Conservation (phyloP, 257 asterid genomes). For the Plantago ovata region DNA sequence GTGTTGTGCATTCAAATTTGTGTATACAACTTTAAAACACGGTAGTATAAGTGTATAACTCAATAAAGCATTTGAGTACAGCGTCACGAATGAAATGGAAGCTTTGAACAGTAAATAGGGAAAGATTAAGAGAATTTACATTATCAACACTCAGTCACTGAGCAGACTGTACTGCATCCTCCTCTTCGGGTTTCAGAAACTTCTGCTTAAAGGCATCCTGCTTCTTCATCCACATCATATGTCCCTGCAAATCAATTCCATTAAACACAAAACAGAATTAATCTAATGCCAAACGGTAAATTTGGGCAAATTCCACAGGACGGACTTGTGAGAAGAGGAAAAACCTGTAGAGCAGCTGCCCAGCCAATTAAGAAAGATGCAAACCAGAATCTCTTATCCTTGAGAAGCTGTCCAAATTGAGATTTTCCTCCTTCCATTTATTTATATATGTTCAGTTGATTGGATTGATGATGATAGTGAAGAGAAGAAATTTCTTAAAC, state of each 20-base stretch:
- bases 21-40: no score
- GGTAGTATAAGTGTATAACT: no score
- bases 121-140: neutral
- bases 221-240: constrained; percentile 84
- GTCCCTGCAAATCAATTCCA: constrained; percentile 46
- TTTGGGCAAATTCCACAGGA: neutral
- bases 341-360: constrained; percentile 93
- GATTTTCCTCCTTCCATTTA: constrained; percentile 47
- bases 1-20: no score
- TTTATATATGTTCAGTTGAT: neutral
- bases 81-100: neutral
- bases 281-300: neutral
- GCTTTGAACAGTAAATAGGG: neutral
- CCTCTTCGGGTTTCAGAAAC: constrained; percentile 43
- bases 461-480: neutral
- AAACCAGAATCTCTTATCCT: constrained; percentile 66
- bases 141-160: constrained; percentile 11
- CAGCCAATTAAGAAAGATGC: constrained; percentile 73
- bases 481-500: neutral
- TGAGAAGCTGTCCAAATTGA: constrained; percentile 48
- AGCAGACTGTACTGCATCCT: constrained; percentile 21
- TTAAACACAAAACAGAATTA: constrained; percentile 1
- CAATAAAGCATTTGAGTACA: no score
- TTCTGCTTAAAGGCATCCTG: constrained; percentile 82
- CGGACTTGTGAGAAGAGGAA: neutral